Evolutionary conservation across 1,284 basidiomycete species (phyloP).

Genomic region (Mycosarcoma mackinlayi): DNA sequence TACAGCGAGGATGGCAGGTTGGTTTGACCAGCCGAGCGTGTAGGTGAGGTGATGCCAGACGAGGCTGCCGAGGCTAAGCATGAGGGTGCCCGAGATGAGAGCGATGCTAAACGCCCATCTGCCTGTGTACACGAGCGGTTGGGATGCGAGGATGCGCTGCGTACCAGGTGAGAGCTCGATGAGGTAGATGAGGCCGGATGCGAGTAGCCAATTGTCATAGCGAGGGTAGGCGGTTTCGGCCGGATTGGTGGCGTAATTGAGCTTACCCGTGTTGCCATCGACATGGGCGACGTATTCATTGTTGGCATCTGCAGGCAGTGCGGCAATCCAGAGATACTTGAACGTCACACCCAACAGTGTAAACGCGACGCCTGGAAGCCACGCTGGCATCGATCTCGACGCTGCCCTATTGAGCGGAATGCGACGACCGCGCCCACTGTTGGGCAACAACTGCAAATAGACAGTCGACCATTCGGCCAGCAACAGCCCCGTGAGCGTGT

Average conservation of each 20-base stretch:
- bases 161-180: constrained; percentile 35
- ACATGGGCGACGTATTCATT: constrained; percentile 47
- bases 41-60: constrained; percentile 26
- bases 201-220: constrained; percentile 57
- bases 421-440: background rate
- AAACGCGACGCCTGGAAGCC: constrained; percentile 31
- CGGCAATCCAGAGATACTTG: constrained; percentile 57
- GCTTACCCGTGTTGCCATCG: constrained; percentile 42
- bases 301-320: constrained; percentile 21
- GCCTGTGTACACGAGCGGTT: constrained; percentile 28
- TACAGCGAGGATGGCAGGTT: constrained; percentile 23
- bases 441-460: constrained; percentile 36
- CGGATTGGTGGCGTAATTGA: constrained; percentile 35
- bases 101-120: constrained; percentile 51
- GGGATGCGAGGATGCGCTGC: constrained; percentile 16
- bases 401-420: constrained; percentile 30
- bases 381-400: constrained; percentile 8
- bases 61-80: constrained; percentile 48
- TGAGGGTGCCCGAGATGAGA: constrained; percentile 50
- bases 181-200: constrained; percentile 43
- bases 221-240: constrained; percentile 38
- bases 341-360: constrained; percentile 32
- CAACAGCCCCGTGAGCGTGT: constrained; percentile 54
- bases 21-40: constrained; percentile 17
- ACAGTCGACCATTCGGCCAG: constrained; percentile 52